These are phyloP conservation scores for Chrysopogon serrulatus DNA, from an alignment of 176 grass and related monocot genomes.

Conservation along the genomic window DNA sequence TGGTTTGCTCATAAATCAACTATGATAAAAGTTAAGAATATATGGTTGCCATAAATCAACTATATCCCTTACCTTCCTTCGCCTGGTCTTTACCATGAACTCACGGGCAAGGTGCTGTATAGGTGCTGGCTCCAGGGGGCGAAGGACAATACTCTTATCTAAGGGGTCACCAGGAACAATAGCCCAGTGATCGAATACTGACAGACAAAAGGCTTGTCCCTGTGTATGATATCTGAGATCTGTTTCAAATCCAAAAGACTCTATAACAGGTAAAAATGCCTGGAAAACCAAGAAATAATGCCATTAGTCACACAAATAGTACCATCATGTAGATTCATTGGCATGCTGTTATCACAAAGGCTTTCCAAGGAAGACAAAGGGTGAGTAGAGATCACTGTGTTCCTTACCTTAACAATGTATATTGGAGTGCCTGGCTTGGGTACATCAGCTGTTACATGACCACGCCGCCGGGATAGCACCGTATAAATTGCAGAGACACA, in stretches of 20 bases:
- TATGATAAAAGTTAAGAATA: background rate
- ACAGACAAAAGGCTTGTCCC: conserved; percentile 94
- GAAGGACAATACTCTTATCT: conserved; percentile 84
- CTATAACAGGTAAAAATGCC: conserved; percentile 98
- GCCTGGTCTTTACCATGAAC: conserved; percentile 97
- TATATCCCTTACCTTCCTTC: conserved; percentile 53
- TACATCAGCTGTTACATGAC: conserved; percentile 94
- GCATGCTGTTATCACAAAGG: background rate
- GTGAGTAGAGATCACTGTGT: background rate
- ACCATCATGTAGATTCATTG: background rate
- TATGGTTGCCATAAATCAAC: background rate
- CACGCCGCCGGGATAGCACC: conserved; percentile 80
- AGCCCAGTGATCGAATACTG: conserved; percentile 97
- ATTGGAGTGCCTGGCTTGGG: conserved; percentile 93
- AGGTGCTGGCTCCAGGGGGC: conserved; percentile 85
- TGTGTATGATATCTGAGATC: conserved; percentile 96
- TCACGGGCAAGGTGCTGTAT: conserved; percentile 96
- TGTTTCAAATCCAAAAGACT: conserved; percentile 99
- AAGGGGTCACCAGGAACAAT: conserved; percentile 97
- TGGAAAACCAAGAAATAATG: conserved; percentile 18
- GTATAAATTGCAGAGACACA: conserved; percentile 97
- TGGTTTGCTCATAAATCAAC: background rate
- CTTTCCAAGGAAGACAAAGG: background rate
- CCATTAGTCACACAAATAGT: background rate
- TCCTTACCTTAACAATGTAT: conserved; percentile 80